Base-by-base conservation (phyloP, 192 early-diverging fungal species). In the Bifiguratus adelaidae region DNA sequence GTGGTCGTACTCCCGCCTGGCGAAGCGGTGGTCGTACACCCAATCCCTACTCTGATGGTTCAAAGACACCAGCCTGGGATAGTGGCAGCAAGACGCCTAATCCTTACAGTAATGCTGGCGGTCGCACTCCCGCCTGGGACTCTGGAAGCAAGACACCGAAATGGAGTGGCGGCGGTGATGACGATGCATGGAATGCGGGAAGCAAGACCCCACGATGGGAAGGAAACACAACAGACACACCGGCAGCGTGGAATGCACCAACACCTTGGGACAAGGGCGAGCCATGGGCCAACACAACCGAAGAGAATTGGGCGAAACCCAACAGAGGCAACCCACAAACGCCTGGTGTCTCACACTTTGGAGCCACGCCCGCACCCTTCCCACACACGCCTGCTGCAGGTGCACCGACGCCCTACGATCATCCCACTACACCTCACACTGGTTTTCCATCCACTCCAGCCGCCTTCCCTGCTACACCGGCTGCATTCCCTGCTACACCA, bases 121-220 rank as follows among this genome's bases (percentile, higher is more conserved):
- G 67, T n/a, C 59, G 51, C 30, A 68, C 61, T 34, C 70, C 64
- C 55, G 80, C 62, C 11, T 76, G 60, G 73, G 76, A 68, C 48
- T 68, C 65, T 41, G 86, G 84, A 34, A 71, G 65, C 50, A 65
- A 65, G 53, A 71, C 71, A 20, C 68, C 69, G 7, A 71, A 68
- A 16, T 61, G 51, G 30, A 13, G 41, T 7, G 53, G 52, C 2
- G 32, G 53, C 5, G 30, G 29, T 19, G 42, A 40, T 0, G 19
- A 18, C 13, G 41, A 25, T 22, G 26, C 58, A 19, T 44, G 47
- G 28, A 25, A 40, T 25, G 52, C 56, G 30, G 74, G 71, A 45
- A 57, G 63, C n/a, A 55, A 65, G 34, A 82, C 82, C 25, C 81
- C 80, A 25, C 73, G 76, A 20, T 83, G 84, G 83, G 74, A 77